A percentile compares a stretch with the other conserved stretches of the same genome.
phyloP scores from a whole-genome alignment of 2,329 filamentous ascomycete genomes.

The Aspergillus pseudoviridinutans region DNA sequence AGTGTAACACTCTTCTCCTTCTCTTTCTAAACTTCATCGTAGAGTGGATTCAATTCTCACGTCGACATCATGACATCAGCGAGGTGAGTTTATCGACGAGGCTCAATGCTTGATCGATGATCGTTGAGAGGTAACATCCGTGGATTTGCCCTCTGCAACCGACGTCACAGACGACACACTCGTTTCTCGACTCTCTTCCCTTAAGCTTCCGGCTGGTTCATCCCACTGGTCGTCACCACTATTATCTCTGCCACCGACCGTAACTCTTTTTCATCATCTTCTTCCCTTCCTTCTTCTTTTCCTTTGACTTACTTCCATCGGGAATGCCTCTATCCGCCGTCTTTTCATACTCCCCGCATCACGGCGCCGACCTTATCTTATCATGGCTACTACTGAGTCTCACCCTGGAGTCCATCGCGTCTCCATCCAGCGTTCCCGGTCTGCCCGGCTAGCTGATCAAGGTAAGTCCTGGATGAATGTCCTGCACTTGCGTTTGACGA shows the following conservation, averaged over 20 bases:
- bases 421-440: constrained; percentile 18
- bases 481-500: neutral
- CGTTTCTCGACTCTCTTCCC: constrained; percentile 1
- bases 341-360: constrained; percentile 6
- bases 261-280: neutral
- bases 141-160: constrained; percentile 21
- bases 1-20: constrained; percentile 3
- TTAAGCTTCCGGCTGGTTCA: constrained; percentile 25
- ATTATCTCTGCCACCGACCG: neutral
- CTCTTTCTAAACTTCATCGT: neutral
- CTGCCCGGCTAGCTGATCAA: constrained; percentile 31
- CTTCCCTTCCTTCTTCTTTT: constrained; percentile 12
- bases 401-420: constrained; percentile 13
- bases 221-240: constrained; percentile 9
- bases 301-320: constrained; percentile 4
- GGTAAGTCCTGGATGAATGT: constrained; percentile 22
- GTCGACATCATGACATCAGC: constrained; percentile 18
- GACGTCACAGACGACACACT: constrained; percentile 26
- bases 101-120: neutral
- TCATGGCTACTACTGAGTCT: constrained; percentile 31
- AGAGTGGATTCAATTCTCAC: neutral
- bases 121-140: constrained; percentile 9
- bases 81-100: constrained; percentile 1
- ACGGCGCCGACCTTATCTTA: constrained; percentile 11
- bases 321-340: constrained; percentile 17